phyloP scores from a whole-genome alignment of 352 stramenopile genomes.

The Phytophthora idaei region DNA sequence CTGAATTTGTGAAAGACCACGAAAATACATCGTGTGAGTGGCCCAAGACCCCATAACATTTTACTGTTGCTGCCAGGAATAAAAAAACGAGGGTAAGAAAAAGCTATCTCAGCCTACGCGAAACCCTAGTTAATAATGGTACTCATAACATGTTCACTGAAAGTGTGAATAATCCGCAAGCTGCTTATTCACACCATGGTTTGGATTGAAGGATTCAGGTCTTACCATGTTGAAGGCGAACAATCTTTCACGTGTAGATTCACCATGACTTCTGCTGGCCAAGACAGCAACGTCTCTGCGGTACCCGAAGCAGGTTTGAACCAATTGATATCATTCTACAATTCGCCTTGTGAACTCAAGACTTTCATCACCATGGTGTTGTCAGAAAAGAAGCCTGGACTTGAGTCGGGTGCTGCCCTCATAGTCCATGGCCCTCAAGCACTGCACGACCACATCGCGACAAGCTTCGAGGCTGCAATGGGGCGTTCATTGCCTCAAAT shows the following conservation, averaged over 20 bases:
- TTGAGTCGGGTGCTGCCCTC: conserved; percentile 31
- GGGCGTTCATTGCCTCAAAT: conserved; percentile 44
- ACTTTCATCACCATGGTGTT: conserved; percentile 10
- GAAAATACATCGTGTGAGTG: too few relatives aligned
- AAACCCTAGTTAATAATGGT: too few relatives aligned
- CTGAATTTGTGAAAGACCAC: too few relatives aligned
- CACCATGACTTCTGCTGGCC: conserved; percentile 1
- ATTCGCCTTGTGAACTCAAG: conserved; percentile 6
- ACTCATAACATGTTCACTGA: too few relatives aligned
- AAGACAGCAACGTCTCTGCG: not conserved
- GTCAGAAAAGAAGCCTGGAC: conserved; percentile 11
- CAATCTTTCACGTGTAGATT: conserved; percentile 13
- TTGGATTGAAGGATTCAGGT: conserved; percentile 1
- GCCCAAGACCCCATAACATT: too few relatives aligned
- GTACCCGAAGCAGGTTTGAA: not conserved
- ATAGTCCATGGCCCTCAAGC: conserved; percentile 37
- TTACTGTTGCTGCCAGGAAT: too few relatives aligned
- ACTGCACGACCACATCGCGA: conserved; percentile 41
- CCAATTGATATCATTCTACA: conserved; percentile 17
- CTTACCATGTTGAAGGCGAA: conserved; percentile 6
- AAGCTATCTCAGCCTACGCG: too few relatives aligned
- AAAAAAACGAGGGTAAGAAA: too few relatives aligned
- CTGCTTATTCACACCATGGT: not conserved
- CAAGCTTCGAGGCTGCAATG: conserved; percentile 38
- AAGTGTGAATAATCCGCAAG: too few relatives aligned